Evolutionary conservation across 192 early-diverging fungal genomes (phyloP), one percentile per base, ranked within the genome.

Genomic region (Gonapodya prolifera): DNA sequence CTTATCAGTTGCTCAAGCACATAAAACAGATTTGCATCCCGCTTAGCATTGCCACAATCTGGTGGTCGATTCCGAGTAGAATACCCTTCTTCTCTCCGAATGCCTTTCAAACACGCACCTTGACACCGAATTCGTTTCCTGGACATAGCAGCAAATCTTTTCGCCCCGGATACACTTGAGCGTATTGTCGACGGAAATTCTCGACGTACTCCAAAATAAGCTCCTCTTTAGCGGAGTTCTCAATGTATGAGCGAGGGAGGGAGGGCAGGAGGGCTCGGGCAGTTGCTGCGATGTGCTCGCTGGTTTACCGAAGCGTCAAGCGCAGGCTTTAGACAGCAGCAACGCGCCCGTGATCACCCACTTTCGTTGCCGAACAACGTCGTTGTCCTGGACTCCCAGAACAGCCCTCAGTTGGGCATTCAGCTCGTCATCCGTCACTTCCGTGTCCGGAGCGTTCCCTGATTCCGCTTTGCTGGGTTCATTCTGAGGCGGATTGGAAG

Each of bases 171-270:
- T 83, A 89, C 34, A 87, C 79, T 79, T 88, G 86, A 17, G 79
- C 77, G 76, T 89, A 89, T 79, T 89, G 88, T 8, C 86, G 78
- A 45, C 82, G 80, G 77, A 89, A 89, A 74, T 89, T 89, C 32
- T 83, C 83, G 1, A 88, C 84, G 78, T 86, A 89, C 77, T 89
- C 78, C 35, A 87, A 71, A 18, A 87, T 78, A 30, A 81, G 33
- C 31, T 34, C 71, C 78, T 89, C 88, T 79, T 86, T 87, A 70
- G 80, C 76, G 13, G 85, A 83, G 34, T 79, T 84, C 0, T 78
- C 78, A 69, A 83, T 86, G 80, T 89, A 89, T 0, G 80, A 80
- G 2, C 36, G 30, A 1, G 86, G 83, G 30, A 83, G 45, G 45
- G 45, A 61, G 45, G 45, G 45, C 45, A 61, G 45, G 45, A 61